Base-by-base conservation (phyloP, 1,284 basidiomycete species). In the Testicularia cyperi region DNA sequence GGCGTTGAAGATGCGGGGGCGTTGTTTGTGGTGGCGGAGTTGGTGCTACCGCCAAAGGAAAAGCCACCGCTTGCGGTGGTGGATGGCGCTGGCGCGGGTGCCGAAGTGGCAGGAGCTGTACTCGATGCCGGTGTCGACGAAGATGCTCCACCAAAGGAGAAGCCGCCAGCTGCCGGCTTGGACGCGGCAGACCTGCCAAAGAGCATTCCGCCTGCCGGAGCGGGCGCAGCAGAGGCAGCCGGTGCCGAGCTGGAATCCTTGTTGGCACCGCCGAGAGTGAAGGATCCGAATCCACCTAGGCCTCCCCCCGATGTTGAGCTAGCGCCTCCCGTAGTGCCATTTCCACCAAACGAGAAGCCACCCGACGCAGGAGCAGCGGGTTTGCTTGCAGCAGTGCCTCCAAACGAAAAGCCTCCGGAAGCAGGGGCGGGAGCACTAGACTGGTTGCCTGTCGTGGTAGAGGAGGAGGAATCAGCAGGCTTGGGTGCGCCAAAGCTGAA, bases 301-400 rank as follows among this genome's bases (percentile, higher is more conserved):
- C 53, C 53, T 7, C 28, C 6, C 5, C 44, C 38, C 7, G 64
- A 32, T 1, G 61, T 29, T 9, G 67, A 26, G 1, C 43, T 26
- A 7, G 55, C 22, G 6, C 46, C 31, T 41, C 52, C 51, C 5
- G 55, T 25, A 3, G 42, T 53, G 5, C 36, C 29, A 14, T 39
- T 44, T 19, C 51, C 55, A 9, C 54, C 51, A 9, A 68, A 68
- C 3, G 58, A 66, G 43, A 57, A 58, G 3, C 49, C 53, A 14
- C 47, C 38, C 5, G 51, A 26, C 4, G 51, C 40, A 23, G 54
- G 79, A 21, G 81, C 35, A 9, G 52, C 34, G 4, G 60, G 45
- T 16, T 73, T 53, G 9, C 67, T n/a, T 7, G 61, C 42, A 8
- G 60, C 24, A 4, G 51, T 28, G 30, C 44, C 42, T 30, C 66